Evolutionary conservation across 768 basidiomycete genomes (phyloP).

Genomic region (Tulasnella sp.): DNA sequence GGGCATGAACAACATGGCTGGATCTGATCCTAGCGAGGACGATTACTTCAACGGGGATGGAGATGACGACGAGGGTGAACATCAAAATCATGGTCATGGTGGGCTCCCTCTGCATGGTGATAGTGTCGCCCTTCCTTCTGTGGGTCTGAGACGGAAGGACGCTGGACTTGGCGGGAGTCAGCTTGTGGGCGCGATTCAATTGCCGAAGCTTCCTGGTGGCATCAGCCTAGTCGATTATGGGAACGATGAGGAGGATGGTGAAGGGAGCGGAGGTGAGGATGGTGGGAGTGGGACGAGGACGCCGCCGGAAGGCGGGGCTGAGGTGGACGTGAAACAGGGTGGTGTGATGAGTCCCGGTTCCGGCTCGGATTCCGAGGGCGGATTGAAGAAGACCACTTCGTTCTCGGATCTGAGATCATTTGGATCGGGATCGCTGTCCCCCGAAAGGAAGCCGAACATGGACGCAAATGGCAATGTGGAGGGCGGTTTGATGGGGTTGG

Average conservation of each 20-base stretch:
- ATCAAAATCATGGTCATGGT: no score
- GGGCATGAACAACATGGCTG: no score
- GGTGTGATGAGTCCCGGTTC: neutral
- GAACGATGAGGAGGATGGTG: slow-evolving; percentile 54
- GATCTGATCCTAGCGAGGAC: neutral
- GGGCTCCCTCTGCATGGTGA: neutral
- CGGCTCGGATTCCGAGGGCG: neutral
- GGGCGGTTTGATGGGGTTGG: slow-evolving; percentile 20
- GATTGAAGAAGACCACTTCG: neutral
- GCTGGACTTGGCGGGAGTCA: neutral
- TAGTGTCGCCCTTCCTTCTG: no score
- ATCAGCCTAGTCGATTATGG: slow-evolving; percentile 52
- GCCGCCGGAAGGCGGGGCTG: slow-evolving; percentile 4
- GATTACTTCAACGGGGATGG: neutral
- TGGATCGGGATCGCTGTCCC: slow-evolving; percentile 26
- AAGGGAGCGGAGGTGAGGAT: slow-evolving; percentile 40
- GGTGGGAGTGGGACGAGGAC: slow-evolving; percentile 24
- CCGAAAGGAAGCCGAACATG: slow-evolving; percentile 27
- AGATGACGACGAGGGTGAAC: neutral
- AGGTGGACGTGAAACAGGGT: neutral
- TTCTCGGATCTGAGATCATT: slow-evolving; percentile 15
- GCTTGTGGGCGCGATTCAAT: neutral
- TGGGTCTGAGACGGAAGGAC: no score
- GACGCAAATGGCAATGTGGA: slow-evolving; percentile 7
- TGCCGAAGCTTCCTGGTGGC: neutral